These are phyloP conservation scores for Leccinum rimulosum DNA, from an alignment of 768 basidiomycete species.

Conservation along the genomic window DNA sequence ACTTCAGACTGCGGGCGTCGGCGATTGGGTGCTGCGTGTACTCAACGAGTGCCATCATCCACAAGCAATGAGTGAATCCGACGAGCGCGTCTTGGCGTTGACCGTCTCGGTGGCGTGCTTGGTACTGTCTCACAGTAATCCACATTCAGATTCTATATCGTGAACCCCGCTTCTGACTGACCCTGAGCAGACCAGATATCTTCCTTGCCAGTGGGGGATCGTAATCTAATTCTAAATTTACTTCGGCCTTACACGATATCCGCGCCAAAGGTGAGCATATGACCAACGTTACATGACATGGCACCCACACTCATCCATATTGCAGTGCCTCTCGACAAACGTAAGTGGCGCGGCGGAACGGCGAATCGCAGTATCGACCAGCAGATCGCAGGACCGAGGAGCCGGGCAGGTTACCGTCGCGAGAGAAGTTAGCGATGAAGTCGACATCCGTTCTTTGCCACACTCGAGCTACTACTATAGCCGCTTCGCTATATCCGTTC, in stretches of 20 bases:
- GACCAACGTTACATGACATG: constrained; percentile 3
- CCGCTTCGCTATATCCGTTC: constrained; percentile 27
- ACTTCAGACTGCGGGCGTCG: constrained; percentile 40
- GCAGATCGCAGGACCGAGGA: constrained; percentile 22
- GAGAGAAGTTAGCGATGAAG: constrained; percentile 10
- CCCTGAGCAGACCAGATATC: constrained; percentile 38
- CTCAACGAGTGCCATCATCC: constrained; percentile 18
- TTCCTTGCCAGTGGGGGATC: constrained; percentile 35
- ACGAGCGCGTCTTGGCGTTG: constrained; percentile 22
- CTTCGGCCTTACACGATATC: constrained; percentile 41
- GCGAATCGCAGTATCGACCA: constrained; percentile 19
- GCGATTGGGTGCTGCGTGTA: constrained; percentile 26
- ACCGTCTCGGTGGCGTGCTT: constrained; percentile 34
- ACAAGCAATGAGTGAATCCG: constrained; percentile 3
- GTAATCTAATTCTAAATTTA: constrained; percentile 40
- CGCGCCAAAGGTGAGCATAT: constrained; percentile 27
- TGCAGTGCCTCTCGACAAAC: constrained; percentile 24
- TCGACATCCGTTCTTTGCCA: constrained; percentile 7
- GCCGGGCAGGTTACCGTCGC: constrained; percentile 7
- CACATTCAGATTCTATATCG: constrained; percentile 25
- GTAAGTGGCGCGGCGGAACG: constrained; percentile 25
- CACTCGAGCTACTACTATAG: constrained; percentile 22
- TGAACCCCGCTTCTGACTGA: constrained; percentile 25
- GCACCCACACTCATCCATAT: constrained; percentile 19
- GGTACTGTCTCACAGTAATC: constrained; percentile 37